Percentiles rank a stretch among this genome's conserved stretches.
Evolutionary conservation across 106 monocot genomes (phyloP).

Genomic region (Gastrodia elata): DNA sequence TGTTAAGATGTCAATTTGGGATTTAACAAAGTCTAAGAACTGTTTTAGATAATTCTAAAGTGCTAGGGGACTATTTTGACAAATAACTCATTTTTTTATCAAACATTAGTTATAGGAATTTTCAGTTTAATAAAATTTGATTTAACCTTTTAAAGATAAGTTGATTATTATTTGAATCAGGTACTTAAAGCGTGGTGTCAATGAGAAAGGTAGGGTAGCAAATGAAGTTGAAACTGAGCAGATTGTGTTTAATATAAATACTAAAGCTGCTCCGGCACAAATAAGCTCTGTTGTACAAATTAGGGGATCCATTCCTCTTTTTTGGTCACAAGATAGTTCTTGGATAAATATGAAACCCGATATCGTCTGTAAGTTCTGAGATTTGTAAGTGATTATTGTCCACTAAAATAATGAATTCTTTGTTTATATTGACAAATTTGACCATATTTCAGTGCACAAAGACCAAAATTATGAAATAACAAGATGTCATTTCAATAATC

Average conservation of each 20-base stretch:
- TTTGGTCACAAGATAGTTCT: constrained; percentile 95
- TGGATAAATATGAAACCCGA: constrained; percentile 82
- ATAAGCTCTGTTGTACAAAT: constrained; percentile 86
- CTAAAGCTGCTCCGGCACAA: constrained; percentile 39
- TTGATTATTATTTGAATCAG: constrained; percentile 21
- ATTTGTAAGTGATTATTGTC: not conserved
- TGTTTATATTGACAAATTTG: not conserved
- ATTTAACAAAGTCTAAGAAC: too few relatives aligned
- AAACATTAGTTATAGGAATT: not conserved
- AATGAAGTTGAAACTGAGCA: constrained; percentile 99
- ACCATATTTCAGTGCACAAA: constrained; percentile 55
- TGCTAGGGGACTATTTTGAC: too few relatives aligned
- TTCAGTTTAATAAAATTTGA: not conserved
- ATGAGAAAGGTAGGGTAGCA: constrained; percentile 88
- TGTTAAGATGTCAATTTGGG: too few relatives aligned
- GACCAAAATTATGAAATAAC: constrained; percentile 77
- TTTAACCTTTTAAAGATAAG: not conserved
- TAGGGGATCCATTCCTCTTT: constrained; percentile 89
- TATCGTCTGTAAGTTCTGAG: constrained; percentile 63
- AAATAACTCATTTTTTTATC: too few relatives aligned
- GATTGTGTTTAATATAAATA: constrained; percentile 63
- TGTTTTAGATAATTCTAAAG: too few relatives aligned
- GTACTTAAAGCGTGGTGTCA: constrained; percentile 91
- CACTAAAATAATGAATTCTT: not conserved
- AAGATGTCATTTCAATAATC: constrained; percentile 84